These are phyloP conservation scores for Penicillium manginii DNA, from an alignment of 495 filamentous ascomycete species.

Conservation along the genomic window DNA sequence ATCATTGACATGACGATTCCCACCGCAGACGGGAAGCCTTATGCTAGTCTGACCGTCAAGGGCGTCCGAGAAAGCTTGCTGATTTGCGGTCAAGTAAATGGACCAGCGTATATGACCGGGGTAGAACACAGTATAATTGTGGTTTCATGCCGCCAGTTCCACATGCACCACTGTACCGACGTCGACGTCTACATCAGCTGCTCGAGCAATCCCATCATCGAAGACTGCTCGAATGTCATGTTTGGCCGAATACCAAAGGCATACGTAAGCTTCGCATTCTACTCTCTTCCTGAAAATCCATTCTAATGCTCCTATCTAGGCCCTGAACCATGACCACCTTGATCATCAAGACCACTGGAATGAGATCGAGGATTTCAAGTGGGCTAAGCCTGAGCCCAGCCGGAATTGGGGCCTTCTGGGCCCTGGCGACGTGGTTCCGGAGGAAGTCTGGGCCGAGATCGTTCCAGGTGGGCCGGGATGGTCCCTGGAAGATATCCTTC, in stretches of 20 bases:
- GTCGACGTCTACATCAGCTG: conserved; percentile 84
- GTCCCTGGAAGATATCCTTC: conserved; percentile 70
- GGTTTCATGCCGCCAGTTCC: conserved; percentile 77
- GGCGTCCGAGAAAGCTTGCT: conserved; percentile 69
- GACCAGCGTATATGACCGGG: conserved; percentile 79
- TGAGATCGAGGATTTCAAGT: conserved; percentile 95
- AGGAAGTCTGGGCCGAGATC: too few species aligned
- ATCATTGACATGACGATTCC: conserved; percentile 78
- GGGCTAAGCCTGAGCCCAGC: conserved; percentile 82
- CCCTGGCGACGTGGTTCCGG: conserved; percentile 31
- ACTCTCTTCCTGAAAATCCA: too few species aligned
- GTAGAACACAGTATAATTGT: conserved; percentile 73
- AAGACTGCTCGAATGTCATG: conserved; percentile 76
- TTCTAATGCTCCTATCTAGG: conserved; percentile 19
- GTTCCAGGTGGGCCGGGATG: conserved; percentile 32
- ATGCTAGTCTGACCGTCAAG: conserved; percentile 74
- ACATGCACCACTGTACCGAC: conserved; percentile 83
- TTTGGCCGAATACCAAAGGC: conserved; percentile 74
- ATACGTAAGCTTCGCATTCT: conserved; percentile 58
- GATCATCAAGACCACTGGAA: conserved; percentile 71
- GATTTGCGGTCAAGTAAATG: conserved; percentile 74
- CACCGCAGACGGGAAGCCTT: conserved; percentile 62
- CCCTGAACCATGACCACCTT: conserved; percentile 41
- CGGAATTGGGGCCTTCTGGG: conserved; percentile 84
- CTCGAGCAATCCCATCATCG: conserved; percentile 86